Evolutionary conservation across 75 land plant species (phyloP).

Genomic region (Cupressus sempervirens): DNA sequence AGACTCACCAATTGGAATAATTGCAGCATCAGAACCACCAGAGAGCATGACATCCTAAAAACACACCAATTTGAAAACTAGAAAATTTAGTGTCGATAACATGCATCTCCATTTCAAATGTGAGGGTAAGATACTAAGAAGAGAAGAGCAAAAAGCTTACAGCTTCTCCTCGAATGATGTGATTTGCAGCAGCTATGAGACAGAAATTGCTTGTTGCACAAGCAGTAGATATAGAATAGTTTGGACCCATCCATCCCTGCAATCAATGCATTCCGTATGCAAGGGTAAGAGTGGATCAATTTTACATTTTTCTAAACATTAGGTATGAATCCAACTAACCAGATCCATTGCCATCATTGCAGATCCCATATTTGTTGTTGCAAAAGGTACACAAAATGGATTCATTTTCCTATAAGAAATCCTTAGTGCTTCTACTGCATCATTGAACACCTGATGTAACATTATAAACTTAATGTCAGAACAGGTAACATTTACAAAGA

Average conservation of each 20-base stretch:
- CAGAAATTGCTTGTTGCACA: slow-evolving; percentile 59
- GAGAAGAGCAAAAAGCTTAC: slow-evolving; percentile 15
- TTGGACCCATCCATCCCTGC: slow-evolving; percentile 56
- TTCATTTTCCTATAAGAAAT: slow-evolving; percentile 41
- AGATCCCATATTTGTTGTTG: slow-evolving; percentile 50
- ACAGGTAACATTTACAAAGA: not conserved
- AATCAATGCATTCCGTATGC: slow-evolving; percentile 1
- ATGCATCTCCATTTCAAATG: not conserved
- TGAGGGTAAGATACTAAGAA: not conserved
- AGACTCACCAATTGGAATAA: slow-evolving; percentile 38
- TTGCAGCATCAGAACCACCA: slow-evolving; percentile 54
- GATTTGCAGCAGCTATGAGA: slow-evolving; percentile 44
- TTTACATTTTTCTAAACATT: not conserved
- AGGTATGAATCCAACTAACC: slow-evolving; percentile 11
- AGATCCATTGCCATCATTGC: slow-evolving; percentile 53
- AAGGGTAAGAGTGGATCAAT: not conserved
- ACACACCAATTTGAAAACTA: not conserved
- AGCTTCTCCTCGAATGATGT: slow-evolving; percentile 43
- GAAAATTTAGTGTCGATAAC: not conserved
- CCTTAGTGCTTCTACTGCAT: slow-evolving; percentile 42
- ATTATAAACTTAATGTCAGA: not conserved
- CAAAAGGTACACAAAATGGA: slow-evolving; percentile 48
- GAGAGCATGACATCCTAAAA: slow-evolving; percentile 44
- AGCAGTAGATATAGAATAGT: slow-evolving; percentile 45
- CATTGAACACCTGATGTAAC: slow-evolving; percentile 40